Conservation (phyloP, 108 stramenopile genomes). For the Cylindrotheca closterium region DNA sequence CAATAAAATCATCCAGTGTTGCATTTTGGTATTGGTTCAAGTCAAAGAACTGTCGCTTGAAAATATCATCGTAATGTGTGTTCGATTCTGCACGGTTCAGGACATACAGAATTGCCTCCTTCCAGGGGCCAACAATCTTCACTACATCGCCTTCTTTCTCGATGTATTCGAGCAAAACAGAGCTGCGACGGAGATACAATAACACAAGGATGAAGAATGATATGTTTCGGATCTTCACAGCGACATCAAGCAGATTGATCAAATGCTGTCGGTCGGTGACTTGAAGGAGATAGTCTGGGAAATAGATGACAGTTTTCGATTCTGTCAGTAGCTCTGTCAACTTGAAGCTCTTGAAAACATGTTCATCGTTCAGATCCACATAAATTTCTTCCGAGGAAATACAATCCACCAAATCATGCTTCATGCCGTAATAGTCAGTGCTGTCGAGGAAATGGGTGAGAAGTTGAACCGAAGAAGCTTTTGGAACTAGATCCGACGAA, state of each 20-base stretch:
- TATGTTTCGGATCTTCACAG: conserved; percentile 25
- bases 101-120: conserved; percentile 32
- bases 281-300: conserved; percentile 34
- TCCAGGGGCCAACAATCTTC: conserved; percentile 29
- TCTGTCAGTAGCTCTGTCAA: conserved; percentile 32
- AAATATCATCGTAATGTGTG: conserved; percentile 26
- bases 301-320: conserved; percentile 33
- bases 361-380: conserved; percentile 31
- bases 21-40: conserved; percentile 22
- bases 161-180: conserved; percentile 24
- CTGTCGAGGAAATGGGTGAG: no score
- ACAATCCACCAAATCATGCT: conserved; percentile 27
- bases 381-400: conserved; percentile 27
- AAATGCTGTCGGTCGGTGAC: conserved; percentile 28
- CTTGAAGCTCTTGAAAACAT: conserved; percentile 27
- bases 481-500: no score
- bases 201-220: conserved; percentile 35
- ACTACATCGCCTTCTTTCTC: conserved; percentile 19
- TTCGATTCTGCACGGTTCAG: conserved; percentile 9
- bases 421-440: conserved; percentile 36
- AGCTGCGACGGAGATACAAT: conserved; percentile 22
- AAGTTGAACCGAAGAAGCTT: no score
- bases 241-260: conserved; percentile 29
- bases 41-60: conserved; percentile 29
- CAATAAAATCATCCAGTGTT: conserved; percentile 24